Conservation (phyloP, 257 asterid genomes). For the Solanum tarijense region DNA sequence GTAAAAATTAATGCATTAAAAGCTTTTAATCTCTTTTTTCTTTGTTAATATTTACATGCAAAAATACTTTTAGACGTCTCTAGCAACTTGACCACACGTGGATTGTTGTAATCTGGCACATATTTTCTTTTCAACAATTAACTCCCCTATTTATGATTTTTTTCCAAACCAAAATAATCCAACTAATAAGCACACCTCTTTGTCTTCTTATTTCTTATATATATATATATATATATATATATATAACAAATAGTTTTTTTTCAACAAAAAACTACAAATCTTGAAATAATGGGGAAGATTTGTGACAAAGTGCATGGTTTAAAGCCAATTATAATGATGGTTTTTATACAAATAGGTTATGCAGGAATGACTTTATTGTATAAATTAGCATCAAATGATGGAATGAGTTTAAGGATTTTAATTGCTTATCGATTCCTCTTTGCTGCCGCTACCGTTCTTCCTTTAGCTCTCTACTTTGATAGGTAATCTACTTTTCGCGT, state of each 20-base stretch:
- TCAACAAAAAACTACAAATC: not conserved
- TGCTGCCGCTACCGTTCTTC: slow-evolving; percentile 40
- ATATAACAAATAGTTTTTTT: too few species aligned
- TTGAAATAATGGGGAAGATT: slow-evolving; percentile 18
- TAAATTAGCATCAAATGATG: slow-evolving; percentile 40
- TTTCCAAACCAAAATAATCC: not conserved
- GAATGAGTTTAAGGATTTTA: slow-evolving; percentile 37
- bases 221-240: not conserved
- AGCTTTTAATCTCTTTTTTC: not conserved
- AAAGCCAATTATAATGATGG: slow-evolving; percentile 57
- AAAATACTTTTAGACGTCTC: not conserved
- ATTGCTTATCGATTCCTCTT: slow-evolving; percentile 59
- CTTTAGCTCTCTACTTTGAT: slow-evolving; percentile 53
- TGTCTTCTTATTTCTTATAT: not conserved
- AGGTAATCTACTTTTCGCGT: not conserved
- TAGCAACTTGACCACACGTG: not conserved
- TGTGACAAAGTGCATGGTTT: slow-evolving; percentile 29
- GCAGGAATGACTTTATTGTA: slow-evolving; percentile 35
- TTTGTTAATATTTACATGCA: not conserved
- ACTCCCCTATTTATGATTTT: not conserved
- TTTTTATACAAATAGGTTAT: slow-evolving; percentile 22
- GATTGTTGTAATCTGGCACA: not conserved
- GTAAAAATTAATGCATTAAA: not conserved
- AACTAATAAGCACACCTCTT: not conserved
- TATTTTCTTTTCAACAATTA: not conserved